Percentiles rank a stretch among this genome's conserved stretches.
phyloP scores from a whole-genome alignment of 352 stramenopile species.

The Elongisporangium prolatum region DNA sequence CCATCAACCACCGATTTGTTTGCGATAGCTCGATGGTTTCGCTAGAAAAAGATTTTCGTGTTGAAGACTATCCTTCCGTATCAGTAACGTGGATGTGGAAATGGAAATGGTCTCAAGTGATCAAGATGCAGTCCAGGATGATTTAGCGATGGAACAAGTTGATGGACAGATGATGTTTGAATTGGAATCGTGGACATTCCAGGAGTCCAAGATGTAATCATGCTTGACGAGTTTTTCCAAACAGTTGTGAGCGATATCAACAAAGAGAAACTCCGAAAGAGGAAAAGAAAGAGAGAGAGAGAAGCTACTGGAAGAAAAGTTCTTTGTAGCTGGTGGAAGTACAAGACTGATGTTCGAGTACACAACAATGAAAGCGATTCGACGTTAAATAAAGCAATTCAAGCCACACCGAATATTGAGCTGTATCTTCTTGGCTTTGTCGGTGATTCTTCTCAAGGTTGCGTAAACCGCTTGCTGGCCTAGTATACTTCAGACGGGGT shows the following conservation, averaged over 20 bases:
- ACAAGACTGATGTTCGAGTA: neutral
- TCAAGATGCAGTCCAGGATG: slow-evolving; percentile 1
- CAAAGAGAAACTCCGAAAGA: neutral
- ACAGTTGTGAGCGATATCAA: neutral
- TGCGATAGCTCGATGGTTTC: slow-evolving; percentile 14
- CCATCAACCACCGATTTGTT: slow-evolving; percentile 11
- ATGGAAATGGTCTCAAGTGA: slow-evolving; percentile 1
- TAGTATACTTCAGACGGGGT: slow-evolving; percentile 1
- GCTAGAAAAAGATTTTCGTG: slow-evolving; percentile 6
- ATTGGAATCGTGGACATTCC: neutral
- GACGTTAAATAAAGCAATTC: neutral
- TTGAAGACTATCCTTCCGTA: slow-evolving; percentile 2
- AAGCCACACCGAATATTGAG: neutral
- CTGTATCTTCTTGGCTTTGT: neutral
- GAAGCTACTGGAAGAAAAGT: neutral
- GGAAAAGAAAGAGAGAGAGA: neutral
- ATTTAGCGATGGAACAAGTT: neutral
- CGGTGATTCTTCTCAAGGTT: neutral
- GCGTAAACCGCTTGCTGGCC: slow-evolving; percentile 7
- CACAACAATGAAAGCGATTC: slow-evolving; percentile 1
- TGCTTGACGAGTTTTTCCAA: neutral
- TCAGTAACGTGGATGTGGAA: neutral
- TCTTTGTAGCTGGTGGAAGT: neutral
- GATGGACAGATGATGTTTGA: neutral
- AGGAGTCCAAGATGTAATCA: too few relatives aligned